A percentile compares a stretch with the other conserved stretches of the same genome.
These are phyloP conservation scores for Pestalotiopsis sp. DNA, from an alignment of 2,329 filamentous ascomycete genomes.

Conservation along the genomic window DNA sequence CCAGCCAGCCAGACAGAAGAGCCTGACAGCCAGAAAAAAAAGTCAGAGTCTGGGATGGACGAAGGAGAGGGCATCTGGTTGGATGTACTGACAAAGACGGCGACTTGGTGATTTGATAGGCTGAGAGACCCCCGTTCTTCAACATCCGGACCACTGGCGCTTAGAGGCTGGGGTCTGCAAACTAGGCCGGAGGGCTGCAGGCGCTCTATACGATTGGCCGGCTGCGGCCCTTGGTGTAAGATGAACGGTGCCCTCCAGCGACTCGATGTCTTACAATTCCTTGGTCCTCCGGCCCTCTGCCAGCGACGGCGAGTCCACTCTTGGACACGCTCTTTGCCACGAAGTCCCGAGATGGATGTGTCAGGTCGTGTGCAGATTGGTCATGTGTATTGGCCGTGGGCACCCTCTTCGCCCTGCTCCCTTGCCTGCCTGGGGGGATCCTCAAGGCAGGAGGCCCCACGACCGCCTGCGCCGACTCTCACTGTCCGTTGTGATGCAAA, in stretches of 20 bases:
- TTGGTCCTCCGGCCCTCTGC: constrained; percentile 38
- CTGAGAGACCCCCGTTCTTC: constrained; percentile 31
- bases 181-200: constrained; percentile 45
- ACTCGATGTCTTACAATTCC: constrained; percentile 53
- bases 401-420: constrained; percentile 17
- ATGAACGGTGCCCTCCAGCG: constrained; percentile 42
- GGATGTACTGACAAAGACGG: constrained; percentile 24
- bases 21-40: constrained; percentile 14
- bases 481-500: constrained; percentile 22
- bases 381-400: constrained; percentile 29
- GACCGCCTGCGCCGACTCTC: constrained; percentile 32
- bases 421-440: constrained; percentile 15
- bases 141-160: constrained; percentile 47
- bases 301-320: constrained; percentile 30
- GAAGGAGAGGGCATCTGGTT: neutral
- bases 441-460: constrained; percentile 15
- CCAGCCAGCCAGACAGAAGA: constrained; percentile 34
- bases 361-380: constrained; percentile 45
- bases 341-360: constrained; percentile 40
- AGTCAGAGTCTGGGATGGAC: neutral
- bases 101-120: constrained; percentile 44
- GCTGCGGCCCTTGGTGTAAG: constrained; percentile 43
- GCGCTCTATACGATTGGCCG: constrained; percentile 43
- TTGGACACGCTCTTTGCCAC: constrained; percentile 42
- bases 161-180: constrained; percentile 45